Conservation (phyloP, 306 rosid species). For the Alnus rubra region DNA sequence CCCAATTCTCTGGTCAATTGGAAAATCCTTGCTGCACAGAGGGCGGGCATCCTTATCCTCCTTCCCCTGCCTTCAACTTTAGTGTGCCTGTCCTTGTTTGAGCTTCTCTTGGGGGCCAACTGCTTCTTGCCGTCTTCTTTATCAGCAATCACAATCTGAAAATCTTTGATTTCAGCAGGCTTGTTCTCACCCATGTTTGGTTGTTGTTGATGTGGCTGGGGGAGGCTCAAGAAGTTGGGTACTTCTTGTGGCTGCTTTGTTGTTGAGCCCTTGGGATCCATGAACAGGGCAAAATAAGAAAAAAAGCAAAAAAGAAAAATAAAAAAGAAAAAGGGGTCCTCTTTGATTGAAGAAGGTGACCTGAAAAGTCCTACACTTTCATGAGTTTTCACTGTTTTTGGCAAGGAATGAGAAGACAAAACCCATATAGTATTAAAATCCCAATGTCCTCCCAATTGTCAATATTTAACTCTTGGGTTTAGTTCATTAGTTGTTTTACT, state of each 20-base stretch:
- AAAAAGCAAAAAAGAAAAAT: constrained; percentile 7
- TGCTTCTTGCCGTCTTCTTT: constrained; percentile 70
- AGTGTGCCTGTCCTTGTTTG: constrained; percentile 94
- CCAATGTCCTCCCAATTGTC: constrained; percentile 49
- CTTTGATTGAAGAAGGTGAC: constrained; percentile 74
- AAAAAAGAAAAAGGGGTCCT: constrained; percentile 38
- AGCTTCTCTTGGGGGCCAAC: constrained; percentile 81
- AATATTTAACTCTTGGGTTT: constrained; percentile 26
- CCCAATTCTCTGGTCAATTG: constrained; percentile 94
- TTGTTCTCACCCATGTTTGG: constrained; percentile 69
- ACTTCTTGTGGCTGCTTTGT: constrained; percentile 56
- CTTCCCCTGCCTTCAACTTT: constrained; percentile 96
- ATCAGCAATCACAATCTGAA: constrained; percentile 68
- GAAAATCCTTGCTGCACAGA: constrained; percentile 90
- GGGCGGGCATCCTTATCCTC: constrained; percentile 95
- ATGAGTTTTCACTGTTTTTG: constrained; percentile 86
- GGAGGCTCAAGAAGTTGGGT: constrained; percentile 60
- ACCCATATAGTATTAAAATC: constrained; percentile 44
- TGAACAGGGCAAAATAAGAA: constrained; percentile 44
- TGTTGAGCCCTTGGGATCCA: constrained; percentile 91
- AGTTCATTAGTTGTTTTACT: neutral
- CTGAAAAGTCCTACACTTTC: constrained; percentile 80
- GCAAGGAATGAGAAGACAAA: constrained; percentile 57
- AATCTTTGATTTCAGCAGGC: constrained; percentile 67
- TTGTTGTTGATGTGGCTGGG: constrained; percentile 33